Percentiles rank a stretch among this genome's conserved stretches.
phyloP scores from a whole-genome alignment of 192 early-diverging fungal species.

The Phlyctochytrium arcticum region DNA sequence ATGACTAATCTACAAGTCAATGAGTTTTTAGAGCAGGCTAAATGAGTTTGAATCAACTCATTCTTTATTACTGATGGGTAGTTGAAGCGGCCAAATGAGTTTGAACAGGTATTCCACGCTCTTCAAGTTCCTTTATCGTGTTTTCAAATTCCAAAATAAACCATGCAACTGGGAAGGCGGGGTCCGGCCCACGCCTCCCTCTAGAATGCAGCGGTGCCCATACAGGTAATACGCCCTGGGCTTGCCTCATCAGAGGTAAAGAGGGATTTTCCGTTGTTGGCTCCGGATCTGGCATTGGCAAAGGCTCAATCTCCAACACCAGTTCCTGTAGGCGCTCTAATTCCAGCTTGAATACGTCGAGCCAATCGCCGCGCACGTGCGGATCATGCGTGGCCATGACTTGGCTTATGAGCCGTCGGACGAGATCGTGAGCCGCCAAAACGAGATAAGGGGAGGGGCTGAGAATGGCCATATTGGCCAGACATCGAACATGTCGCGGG shows the following conservation, averaged over 20 bases:
- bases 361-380: not conserved
- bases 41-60: too few species aligned
- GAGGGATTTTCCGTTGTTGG: not conserved
- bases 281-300: not conserved
- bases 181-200: not conserved
- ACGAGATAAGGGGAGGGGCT: not conserved
- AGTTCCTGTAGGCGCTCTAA: not conserved
- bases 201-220: too few species aligned
- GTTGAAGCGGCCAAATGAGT: too few species aligned
- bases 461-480: constrained; percentile 10
- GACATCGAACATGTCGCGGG: constrained; percentile 14
- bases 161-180: constrained; percentile 13
- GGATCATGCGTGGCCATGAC: not conserved
- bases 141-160: constrained; percentile 10
- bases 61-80: too few species aligned
- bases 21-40: too few species aligned
- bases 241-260: not conserved
- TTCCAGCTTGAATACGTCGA: not conserved
- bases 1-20: too few species aligned
- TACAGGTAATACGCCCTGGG: too few species aligned
- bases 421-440: constrained; percentile 19
- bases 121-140: constrained; percentile 1
- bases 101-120: not conserved
- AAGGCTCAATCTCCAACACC: not conserved
- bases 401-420: constrained; percentile 9